Conservation (phyloP, 2,329 filamentous ascomycete species). For the Penicillium sp. region DNA sequence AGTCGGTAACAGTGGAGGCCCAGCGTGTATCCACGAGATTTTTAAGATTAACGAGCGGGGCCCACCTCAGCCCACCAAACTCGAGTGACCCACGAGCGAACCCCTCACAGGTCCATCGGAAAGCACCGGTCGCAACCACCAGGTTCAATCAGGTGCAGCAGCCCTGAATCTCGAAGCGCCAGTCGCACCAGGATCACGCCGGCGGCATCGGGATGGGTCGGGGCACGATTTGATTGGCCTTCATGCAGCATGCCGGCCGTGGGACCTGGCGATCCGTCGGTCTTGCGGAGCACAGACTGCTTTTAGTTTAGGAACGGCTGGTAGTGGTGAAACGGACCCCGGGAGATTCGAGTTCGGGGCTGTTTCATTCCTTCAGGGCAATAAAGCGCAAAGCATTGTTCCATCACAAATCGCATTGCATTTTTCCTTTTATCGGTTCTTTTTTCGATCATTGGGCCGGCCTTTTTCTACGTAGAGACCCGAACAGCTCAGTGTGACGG, state of each 20-base stretch:
- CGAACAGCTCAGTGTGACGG: neutral
- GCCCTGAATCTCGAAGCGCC: constrained; percentile 14
- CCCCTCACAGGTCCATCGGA: neutral
- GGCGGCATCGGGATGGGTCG: constrained; percentile 6
- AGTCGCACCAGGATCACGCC: constrained; percentile 16
- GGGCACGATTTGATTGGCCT: constrained; percentile 16
- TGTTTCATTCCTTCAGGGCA: neutral
- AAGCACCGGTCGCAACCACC: neutral
- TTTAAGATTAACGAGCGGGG: constrained; percentile 5
- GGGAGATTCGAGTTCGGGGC: neutral
- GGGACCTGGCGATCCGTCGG: constrained; percentile 15
- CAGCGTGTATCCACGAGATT: neutral
- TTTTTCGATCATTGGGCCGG: neutral
- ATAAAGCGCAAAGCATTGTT: neutral
- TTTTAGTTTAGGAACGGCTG: constrained; percentile 8
- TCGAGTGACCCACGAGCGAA: constrained; percentile 4
- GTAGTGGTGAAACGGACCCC: constrained; percentile 18
- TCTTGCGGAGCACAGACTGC: constrained; percentile 17
- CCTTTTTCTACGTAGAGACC: neutral
- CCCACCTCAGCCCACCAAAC: constrained; percentile 1
- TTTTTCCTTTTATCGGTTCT: neutral
- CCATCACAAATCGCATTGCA: neutral
- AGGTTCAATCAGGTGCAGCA: constrained; percentile 8
- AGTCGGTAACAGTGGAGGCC: neutral
- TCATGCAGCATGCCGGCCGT: neutral